Evolutionary conservation across 306 rosid genomes (phyloP), one percentile per base, ranked within the genome.

Genomic region (Gastrolobium villosum): DNA sequence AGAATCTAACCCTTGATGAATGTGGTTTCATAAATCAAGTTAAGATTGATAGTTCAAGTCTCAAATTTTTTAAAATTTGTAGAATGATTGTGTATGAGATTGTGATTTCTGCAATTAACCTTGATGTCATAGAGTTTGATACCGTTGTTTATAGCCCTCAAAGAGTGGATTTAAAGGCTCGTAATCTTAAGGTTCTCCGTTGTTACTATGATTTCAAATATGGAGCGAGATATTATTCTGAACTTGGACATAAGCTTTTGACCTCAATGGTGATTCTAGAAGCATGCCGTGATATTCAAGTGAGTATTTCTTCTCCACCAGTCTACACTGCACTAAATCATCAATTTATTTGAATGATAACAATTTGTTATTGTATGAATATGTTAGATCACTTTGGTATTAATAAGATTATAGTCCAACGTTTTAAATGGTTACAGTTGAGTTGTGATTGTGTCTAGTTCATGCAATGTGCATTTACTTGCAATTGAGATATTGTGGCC

Each of bases 181-280:
- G 56, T 13, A 73, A 41, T 28, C 26, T 72, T 11, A 30, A 3
- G 0, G n/a, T 41, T 40, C 50, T 72, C 3, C 10, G 5, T 40
- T 46, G 0, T 44, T 57, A 7, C 68, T 11, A 4, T 30, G 43
- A 57, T 57, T 0, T 8, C 2, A n/a, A 11, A 2, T 6, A 2
- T 11, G 0, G 10, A 28, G 6, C 4, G 5, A 2, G 4, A 13
- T 1, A 6, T n/a, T 0, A 0, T 3, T 6, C 0, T 2, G 2
- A 28, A 4, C 4, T 5, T 35, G 3, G 26, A 61, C 2, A 3
- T 3, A 2, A 5, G 2, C 66, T 11, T 2, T 34, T 34, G 66
- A 61, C 44, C 0, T 0, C 45, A 2, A 13, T 5, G 10, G 28
- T 11, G 28, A 35, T 61, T 61, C 10, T 61, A 2, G 30, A 61